A percentile compares a stretch with the other conserved stretches of the same genome.
Conservation (phyloP, 768 basidiomycete species). For the Lentinula detonsa region DNA sequence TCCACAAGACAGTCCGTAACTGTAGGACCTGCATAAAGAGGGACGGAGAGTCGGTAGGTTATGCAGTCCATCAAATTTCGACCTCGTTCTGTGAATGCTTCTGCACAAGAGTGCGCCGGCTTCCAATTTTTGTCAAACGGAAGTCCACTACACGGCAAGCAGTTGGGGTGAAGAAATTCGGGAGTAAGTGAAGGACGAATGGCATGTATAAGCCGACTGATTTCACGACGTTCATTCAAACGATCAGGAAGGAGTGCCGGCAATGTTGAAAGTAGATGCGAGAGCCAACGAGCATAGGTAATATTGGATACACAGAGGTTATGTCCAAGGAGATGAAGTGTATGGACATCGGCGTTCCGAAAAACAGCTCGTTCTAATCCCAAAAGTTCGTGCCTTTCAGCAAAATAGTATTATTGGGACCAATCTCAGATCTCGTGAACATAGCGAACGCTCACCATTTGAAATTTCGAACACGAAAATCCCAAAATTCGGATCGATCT, state of each 20-base stretch:
- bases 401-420: background rate
- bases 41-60: background rate
- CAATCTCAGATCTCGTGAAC: background rate
- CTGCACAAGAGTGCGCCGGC: background rate
- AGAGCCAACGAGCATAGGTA: background rate
- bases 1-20: background rate
- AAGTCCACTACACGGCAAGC: background rate
- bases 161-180: background rate
- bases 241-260: background rate
- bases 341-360: background rate
- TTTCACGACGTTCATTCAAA: background rate
- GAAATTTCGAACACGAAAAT: background rate
- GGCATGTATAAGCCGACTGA: background rate
- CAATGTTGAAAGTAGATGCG: background rate
- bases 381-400: background rate
- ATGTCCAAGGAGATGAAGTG: background rate
- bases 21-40: background rate
- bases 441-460: background rate
- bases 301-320: slow-evolving; percentile 1
- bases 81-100: background rate
- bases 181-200: background rate
- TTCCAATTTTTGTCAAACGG: background rate
- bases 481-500: background rate
- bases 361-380: background rate
- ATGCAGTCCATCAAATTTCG: background rate